phyloP scores from a whole-genome alignment of 768 basidiomycete species.

The Kwoniella bestiolae region DNA sequence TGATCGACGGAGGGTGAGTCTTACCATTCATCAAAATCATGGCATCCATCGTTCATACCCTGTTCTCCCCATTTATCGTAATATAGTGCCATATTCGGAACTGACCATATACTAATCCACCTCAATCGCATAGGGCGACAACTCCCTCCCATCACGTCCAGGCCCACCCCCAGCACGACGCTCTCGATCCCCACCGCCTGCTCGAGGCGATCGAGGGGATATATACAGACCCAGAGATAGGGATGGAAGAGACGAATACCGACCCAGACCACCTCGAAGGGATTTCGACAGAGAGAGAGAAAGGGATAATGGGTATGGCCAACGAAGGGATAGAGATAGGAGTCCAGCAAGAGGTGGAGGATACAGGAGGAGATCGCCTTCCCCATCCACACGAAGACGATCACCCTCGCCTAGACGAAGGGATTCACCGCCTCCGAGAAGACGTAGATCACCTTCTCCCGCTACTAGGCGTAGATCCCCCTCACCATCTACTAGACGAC shows the following conservation, averaged over 20 bases:
- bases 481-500: constrained; percentile 14
- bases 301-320: constrained; percentile 35
- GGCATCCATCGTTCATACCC: background rate
- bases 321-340: constrained; percentile 22
- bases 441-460: constrained; percentile 33
- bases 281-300: constrained; percentile 21
- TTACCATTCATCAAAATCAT: too few relatives aligned
- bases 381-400: constrained; percentile 26
- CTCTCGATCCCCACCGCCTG: constrained; percentile 19
- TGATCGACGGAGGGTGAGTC: constrained; percentile 25
- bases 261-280: constrained; percentile 12
- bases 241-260: constrained; percentile 25
- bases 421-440: constrained; percentile 2
- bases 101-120: background rate
- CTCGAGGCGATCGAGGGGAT: constrained; percentile 7
- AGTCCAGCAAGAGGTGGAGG: constrained; percentile 30
- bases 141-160: constrained; percentile 28
- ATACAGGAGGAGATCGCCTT: constrained; percentile 34
- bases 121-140: constrained; percentile 9
- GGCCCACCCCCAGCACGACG: constrained; percentile 8
- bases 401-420: constrained; percentile 22
- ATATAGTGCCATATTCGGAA: background rate
- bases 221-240: constrained; percentile 12
- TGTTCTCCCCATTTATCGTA: background rate
- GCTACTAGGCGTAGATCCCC: constrained; percentile 22